Base-by-base conservation (phyloP, 768 basidiomycete species). In the Paxillus ammoniavirescens region DNA sequence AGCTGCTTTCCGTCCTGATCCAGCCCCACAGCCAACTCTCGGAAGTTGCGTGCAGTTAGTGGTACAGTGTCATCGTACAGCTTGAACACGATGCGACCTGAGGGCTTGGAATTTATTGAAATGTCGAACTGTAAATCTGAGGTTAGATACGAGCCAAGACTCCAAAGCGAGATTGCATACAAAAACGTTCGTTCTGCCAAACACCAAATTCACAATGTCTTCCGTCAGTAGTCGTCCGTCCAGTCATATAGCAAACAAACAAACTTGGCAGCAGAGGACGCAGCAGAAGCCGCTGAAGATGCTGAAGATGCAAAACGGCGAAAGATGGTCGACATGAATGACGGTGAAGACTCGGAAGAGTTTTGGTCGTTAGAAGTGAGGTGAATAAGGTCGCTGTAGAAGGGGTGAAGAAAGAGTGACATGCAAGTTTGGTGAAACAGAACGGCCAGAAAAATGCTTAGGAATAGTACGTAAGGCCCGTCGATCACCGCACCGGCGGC, bases 11-110 rank as follows among this genome's bases (percentile, higher is more conserved):
- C 75, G 2, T 56, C 50, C 36, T 60, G 56, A 1, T 63, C 44
- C 12, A 54, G 49, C 7, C 82, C 83, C 6, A 84, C 82, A 8
- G 86, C 82, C 43, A 94, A 78, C 65, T 88, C 85, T 50, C 91
- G 85, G 75, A 93, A 94, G 76, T 93, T 93, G 47, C 71, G 73
- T 3, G 88, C 70, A 10, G 93, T 94, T 70, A 80, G 82, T 50
- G 93, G 93, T n/a, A 91, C 90, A 15, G 81, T 76, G 51, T 86
- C 81, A 70, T 93, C 90, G 72, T 80, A 92, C 41, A 95, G 81
- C 70, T 88, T 84, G 82, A 95, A 91, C 26, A 86, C 78, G 59
- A 95, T 82, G 42, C 87, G 83, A 21, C 89, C 90, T 1, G 80
- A 73, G 4, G 83, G 80, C 44, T 77, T 65, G 14, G 71, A 70